Evolutionary conservation across 345 rosid species (phyloP), one percentile per base, ranked within the genome.

Genomic region (Lagerstroemia speciosa): DNA sequence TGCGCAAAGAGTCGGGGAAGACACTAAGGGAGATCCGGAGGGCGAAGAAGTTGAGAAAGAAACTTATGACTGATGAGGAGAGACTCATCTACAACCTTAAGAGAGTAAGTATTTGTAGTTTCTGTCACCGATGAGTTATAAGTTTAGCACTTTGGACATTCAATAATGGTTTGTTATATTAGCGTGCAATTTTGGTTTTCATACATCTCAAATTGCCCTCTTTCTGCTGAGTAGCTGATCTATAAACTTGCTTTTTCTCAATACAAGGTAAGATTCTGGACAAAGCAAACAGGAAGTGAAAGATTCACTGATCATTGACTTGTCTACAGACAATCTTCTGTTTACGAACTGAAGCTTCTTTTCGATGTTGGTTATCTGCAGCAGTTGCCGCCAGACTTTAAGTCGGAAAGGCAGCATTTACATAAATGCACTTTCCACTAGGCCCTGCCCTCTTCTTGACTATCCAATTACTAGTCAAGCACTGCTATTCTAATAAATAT

Each of bases 51-150:
- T 69, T 91, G 77, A 89, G 89, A 85, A 89, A 85, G 89, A 91
- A 93, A 77, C 88, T 93, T 71, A 93, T 93, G 98, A 89, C 96
- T 36, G 98, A 91, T 78, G 96, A 93, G 76, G 97, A 93, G 86
- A 80, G 97, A 69, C 93, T 87, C 70, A 81, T 93, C 72, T 89
- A 93, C 83, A 91, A 91, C 62, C 94, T 93, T 74, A 93, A 89
- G 78, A 89, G 94, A 75, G 97, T 91, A 86, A 69, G 71, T 66
- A 66, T 3, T 1, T 30, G 19, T 19, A 58, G 27, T 26, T 57
- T 57, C 62, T 8, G 32, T 30, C 7, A 6, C 34, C 63, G 3
- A 14, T 19, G 4, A 7, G 14, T 20, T 30, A 30, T 14, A 19
- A 24, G 61, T 16, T 26, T 7, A 55, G 11, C 24, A 55, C 30